Percentiles rank a stretch among this genome's conserved stretches.
Conservation (phyloP, 2,329 filamentous ascomycete genomes). For the Monosporascus sp. region DNA sequence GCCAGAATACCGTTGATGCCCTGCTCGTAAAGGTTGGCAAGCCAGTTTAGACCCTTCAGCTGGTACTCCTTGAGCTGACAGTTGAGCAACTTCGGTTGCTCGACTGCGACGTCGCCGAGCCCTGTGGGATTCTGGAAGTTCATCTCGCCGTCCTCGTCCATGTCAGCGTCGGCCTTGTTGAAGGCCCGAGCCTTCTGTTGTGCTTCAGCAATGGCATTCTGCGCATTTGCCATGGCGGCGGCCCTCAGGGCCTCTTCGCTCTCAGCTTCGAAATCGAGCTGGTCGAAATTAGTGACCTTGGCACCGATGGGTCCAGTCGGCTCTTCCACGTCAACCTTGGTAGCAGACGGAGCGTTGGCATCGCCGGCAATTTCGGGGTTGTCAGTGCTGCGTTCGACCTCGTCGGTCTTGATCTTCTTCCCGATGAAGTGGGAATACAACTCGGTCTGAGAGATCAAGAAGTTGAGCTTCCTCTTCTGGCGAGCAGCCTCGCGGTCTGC, state of each 20-base stretch:
- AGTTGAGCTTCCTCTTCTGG: conserved; percentile 98
- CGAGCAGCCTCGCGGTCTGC: conserved; percentile 95
- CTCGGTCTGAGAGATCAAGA: conserved; percentile 97
- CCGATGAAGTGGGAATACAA: conserved; percentile 99
- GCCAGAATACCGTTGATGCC: conserved; percentile 99
- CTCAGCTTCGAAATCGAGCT: conserved; percentile 91
- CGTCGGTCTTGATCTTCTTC: conserved; percentile 97
- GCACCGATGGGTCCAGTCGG: conserved; percentile 47
- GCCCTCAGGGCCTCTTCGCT: conserved; percentile 77
- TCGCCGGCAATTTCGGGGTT: conserved; percentile 65
- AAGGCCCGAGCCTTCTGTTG: conserved; percentile 90
- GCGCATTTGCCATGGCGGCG: conserved; percentile 91
- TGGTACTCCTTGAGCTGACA: conserved; percentile 98
- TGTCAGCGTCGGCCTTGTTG: conserved; percentile 66
- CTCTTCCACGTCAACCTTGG: conserved; percentile 45
- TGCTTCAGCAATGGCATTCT: conserved; percentile 90
- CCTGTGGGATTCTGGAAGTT: conserved; percentile 99
- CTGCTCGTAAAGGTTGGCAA: conserved; percentile 97
- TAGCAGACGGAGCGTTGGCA: conserved; percentile 34
- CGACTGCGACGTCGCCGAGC: conserved; percentile 87
- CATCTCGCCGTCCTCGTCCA: conserved; percentile 93
- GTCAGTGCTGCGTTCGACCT: conserved; percentile 85
- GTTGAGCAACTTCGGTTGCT: conserved; percentile 88
- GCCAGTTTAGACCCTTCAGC: conserved; percentile 97
- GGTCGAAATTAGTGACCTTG: conserved; percentile 90